Evolutionary conservation across 305 asterid genomes (phyloP), one percentile per base, ranked within the genome.

Genomic region (Salvia sclarea): DNA sequence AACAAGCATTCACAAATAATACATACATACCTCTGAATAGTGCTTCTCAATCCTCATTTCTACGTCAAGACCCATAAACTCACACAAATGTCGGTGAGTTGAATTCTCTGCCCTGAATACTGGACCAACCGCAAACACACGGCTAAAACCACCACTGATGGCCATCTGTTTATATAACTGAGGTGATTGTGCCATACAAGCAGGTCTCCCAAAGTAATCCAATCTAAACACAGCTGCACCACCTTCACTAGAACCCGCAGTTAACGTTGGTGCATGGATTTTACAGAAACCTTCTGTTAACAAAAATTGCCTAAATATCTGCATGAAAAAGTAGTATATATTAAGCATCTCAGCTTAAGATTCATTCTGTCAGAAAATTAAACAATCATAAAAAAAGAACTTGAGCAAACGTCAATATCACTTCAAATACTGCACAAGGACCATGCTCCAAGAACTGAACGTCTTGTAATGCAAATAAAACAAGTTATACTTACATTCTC

Each of bases 41-140:
- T 89, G 95, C 66, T 88, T 92, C 55, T 88, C 80, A n/a, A 92
- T 88, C 75, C 86, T 95, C 98, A 92, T 89, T 84, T 92, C 98
- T 64, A 81, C 92, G 45, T 92, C 98, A 80, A 92, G 98, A 17
- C 98, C 97, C 11, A 80, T 86, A 64, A 92, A 92, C 72, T 92
- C 98, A 57, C 98, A 89, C 82, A 92, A 73, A 82, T 92, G 96
- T 69, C 98, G 85, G 59, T 92, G 98, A 1, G 98, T 92, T 2
- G 98, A 92, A 68, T 89, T 86, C 78, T 89, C 98, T 4, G 98
- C 96, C 71, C 98, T 84, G 69, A 77, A 92, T 41, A 92, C 98
- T 28, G 96, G 86, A 28, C 98, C 98, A 56, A 92, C 79, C 85
- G 82, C 97, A 70, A 87, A 92, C 12, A 92, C 98, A 35, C 96